Evolutionary conservation across 768 basidiomycete genomes (phyloP), one percentile per base, ranked within the genome.

Genomic region (Cubamyces lactineus): DNA sequence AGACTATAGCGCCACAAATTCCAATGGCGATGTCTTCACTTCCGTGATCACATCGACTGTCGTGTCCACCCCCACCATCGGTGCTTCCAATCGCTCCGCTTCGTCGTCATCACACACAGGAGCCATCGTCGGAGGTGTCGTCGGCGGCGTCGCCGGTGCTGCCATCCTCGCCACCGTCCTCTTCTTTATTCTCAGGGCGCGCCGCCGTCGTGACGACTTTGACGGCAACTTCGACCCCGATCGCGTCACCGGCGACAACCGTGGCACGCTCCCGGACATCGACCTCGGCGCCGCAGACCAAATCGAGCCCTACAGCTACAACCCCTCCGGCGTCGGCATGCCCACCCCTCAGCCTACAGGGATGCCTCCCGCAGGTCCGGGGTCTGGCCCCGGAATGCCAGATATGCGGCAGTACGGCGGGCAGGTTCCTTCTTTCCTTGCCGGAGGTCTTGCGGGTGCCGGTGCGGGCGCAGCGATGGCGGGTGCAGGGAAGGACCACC

Each of bases 201-300:
- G 70, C 21, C 52, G 66, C 28, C 38, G 53, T n/a, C 63, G 68
- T 38, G 76, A 80, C 58, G 80, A 82, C 26, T 82, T 82, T 48
- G 80, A 82, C 57, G 80, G 81, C 53, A 74, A 82, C 72, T 82
- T 82, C 60, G 80, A 82, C 41, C 81, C 80, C 0, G 81, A 82
- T 61, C 77, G 75, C 5, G 75, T 82, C 43, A 63, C 74, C 2
- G 71, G 51, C 34, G 67, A 68, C 4, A 72, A 69, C 46, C 67
- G 63, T 56, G 64, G 24, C 3, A 69, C 64, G 21, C 65, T 70
- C 21, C 70, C 72, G 11, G 43, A 59, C 41, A 52, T 66, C 48
- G 70, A 63, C 41, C 66, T 66, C 23, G 63, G n/a, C 49, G 64
- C 53, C 4, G 66, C 64, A 11, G 70, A 61, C 47, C 38, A 67